Percentiles rank a stretch among this genome's conserved stretches.
phyloP scores from a whole-genome alignment of 179 eudicot genomes.

The Gypsophila paniculata region DNA sequence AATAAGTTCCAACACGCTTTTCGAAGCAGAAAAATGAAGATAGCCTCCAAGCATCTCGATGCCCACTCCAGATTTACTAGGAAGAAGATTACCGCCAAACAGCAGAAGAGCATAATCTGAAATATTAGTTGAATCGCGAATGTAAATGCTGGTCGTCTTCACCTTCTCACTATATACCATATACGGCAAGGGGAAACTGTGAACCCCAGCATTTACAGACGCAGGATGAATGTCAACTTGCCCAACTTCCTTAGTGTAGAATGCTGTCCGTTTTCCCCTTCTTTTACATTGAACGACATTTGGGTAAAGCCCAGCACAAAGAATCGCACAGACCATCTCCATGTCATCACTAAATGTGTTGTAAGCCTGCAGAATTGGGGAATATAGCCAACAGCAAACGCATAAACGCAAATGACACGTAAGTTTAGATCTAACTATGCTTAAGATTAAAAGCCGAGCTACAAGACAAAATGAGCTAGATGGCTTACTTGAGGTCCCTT shows the following conservation, averaged over 20 bases:
- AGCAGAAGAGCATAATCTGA: slow-evolving; percentile 90
- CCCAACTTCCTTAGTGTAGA: slow-evolving; percentile 91
- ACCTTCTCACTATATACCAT: slow-evolving; percentile 95
- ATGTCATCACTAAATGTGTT: slow-evolving; percentile 74
- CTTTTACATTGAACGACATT: slow-evolving; percentile 96
- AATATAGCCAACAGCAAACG: slow-evolving; percentile 9
- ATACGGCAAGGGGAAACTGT: slow-evolving; percentile 83
- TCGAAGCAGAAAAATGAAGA: slow-evolving; percentile 93
- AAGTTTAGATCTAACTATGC: not conserved
- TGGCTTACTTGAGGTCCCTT: slow-evolving; percentile 64
- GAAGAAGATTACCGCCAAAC: slow-evolving; percentile 88
- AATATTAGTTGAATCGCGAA: slow-evolving; percentile 87
- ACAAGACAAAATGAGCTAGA: not conserved
- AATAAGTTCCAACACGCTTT: slow-evolving; percentile 74
- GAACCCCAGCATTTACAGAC: slow-evolving; percentile 81
- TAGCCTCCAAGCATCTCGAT: slow-evolving; percentile 99
- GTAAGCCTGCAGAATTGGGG: slow-evolving; percentile 53
- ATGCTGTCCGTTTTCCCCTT: slow-evolving; percentile 80
- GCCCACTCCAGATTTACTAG: slow-evolving; percentile 78
- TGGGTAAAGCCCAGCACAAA: slow-evolving; percentile 98
- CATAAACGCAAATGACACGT: not conserved
- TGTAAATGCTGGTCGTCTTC: slow-evolving; percentile 69
- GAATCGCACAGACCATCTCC: slow-evolving; percentile 93
- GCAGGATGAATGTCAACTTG: slow-evolving; percentile 93
- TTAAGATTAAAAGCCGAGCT: not conserved